These are phyloP conservation scores for Alternaria panax DNA, from an alignment of 2,329 filamentous ascomycete species.

Conservation along the genomic window DNA sequence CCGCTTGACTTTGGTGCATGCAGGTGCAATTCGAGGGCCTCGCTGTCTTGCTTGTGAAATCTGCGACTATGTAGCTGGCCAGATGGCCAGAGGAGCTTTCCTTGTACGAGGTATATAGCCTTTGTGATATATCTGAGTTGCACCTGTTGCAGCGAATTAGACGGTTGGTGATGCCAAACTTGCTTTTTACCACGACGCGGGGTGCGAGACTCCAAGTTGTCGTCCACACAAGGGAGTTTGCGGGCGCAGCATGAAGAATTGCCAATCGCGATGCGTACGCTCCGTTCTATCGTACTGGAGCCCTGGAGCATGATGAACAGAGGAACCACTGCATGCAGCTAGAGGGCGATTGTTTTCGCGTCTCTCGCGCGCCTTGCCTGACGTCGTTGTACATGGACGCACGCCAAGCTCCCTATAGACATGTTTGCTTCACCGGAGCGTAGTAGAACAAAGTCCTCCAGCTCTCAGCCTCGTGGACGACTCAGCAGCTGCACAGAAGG, in stretches of 20 bases:
- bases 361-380: conserved; percentile 14
- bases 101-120: background rate
- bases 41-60: background rate
- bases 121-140: background rate
- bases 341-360: conserved; percentile 6
- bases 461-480: conserved; percentile 14
- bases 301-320: background rate
- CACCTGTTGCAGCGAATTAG: background rate
- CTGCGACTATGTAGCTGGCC: background rate
- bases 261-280: background rate
- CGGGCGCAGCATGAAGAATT: background rate
- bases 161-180: background rate
- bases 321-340: background rate
- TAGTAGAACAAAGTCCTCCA: conserved; percentile 6
- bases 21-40: background rate
- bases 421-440: conserved; percentile 23
- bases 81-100: background rate
- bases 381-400: conserved; percentile 13
- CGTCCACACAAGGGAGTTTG: background rate
- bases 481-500: conserved; percentile 8
- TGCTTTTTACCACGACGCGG: background rate
- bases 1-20: background rate
- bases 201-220: background rate
- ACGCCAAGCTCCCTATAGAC: conserved; percentile 13
- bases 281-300: background rate